Evolutionary conservation across 192 early-diverging fungal genomes (phyloP), one percentile per base, ranked within the genome.

Genomic region (Globomyces pollinis-pini): DNA sequence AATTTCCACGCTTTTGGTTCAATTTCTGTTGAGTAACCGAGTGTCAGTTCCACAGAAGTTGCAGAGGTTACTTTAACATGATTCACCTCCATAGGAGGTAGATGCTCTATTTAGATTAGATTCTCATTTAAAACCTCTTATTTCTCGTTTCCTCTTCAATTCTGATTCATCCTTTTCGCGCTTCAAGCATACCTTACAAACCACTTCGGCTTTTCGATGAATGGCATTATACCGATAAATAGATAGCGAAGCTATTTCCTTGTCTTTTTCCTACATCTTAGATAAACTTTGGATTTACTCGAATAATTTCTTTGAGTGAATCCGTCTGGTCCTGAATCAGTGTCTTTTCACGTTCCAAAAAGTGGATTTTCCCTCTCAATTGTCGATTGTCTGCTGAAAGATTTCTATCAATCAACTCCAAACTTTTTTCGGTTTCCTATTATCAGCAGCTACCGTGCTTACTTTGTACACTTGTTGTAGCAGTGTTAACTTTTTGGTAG

Each of bases 151-250:
- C 18, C 64, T 43, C 39, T 64, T 64, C 1, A 41, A 32, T 47
- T 78, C 75, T 9, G 5, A 49, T 47, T 72, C 64, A 34, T 75
- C 72, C 51, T 67, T 69, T n/a, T 74, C 63, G 2, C 73, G 60
- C 31, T 68, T 50, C 13, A 47, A 56, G 47, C 80, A 83, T 15
- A 63, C 56, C 51, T 75, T 77, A 54, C 80, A 80, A 7, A 61
- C 60, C 3, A 49, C 21, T 2, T 77, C 73, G 38, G 18, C 12
- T 32, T 76, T 78, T 15, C 69, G 55, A 47, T 83, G 80, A n/a
- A 83, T 65, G 8, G 80, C 80, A 49, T 80, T 80, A 68, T 78
- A 74, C 9, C 77, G 66, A 60, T 83, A 80, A 9, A 83, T 83
- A 26, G 79, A 79, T 11, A 83, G 56, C 1, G 76, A 79, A 4